Evolutionary conservation across 495 filamentous ascomycete species (phyloP).

Genomic region (Hapsidospora chrysogenum): DNA sequence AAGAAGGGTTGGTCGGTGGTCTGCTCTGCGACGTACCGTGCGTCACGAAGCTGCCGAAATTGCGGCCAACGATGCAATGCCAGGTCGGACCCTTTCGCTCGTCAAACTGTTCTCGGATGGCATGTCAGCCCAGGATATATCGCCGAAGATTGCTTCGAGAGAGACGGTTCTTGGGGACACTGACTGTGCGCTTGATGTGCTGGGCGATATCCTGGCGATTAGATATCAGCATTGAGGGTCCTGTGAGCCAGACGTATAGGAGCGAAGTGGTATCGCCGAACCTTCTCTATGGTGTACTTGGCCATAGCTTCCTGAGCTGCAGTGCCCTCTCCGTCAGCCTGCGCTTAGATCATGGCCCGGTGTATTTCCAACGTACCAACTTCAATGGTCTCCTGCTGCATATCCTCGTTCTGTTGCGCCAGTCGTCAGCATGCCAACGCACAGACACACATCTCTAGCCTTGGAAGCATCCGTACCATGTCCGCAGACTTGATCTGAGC

Average conservation of each 20-base stretch:
- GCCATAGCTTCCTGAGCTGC: slow-evolving; percentile 85
- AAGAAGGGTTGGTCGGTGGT: no score
- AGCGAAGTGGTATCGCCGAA: no score
- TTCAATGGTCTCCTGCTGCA: slow-evolving; percentile 88
- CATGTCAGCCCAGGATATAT: neutral
- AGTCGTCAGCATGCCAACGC: no score
- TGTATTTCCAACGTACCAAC: slow-evolving; percentile 49
- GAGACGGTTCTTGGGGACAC: slow-evolving; percentile 6
- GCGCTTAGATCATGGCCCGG: neutral
- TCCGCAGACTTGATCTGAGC: slow-evolving; percentile 94
- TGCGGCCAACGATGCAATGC: slow-evolving; percentile 97
- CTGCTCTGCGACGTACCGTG: slow-evolving; percentile 48
- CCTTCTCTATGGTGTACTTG: slow-evolving; percentile 89
- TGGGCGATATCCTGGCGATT: slow-evolving; percentile 76
- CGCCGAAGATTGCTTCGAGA: slow-evolving; percentile 3
- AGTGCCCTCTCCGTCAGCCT: neutral
- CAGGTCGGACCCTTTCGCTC: slow-evolving; percentile 84
- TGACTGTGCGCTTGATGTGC: slow-evolving; percentile 89
- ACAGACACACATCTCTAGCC: no score
- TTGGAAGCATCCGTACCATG: slow-evolving; percentile 49
- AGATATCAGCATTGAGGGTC: no score
- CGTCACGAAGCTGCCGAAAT: slow-evolving; percentile 98
- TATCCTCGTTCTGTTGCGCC: slow-evolving; percentile 88
- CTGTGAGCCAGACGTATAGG: no score
- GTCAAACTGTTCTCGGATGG: slow-evolving; percentile 46